Base-by-base conservation (phyloP, 2,329 filamentous ascomycete genomes). In the Penicillium palitans region DNA sequence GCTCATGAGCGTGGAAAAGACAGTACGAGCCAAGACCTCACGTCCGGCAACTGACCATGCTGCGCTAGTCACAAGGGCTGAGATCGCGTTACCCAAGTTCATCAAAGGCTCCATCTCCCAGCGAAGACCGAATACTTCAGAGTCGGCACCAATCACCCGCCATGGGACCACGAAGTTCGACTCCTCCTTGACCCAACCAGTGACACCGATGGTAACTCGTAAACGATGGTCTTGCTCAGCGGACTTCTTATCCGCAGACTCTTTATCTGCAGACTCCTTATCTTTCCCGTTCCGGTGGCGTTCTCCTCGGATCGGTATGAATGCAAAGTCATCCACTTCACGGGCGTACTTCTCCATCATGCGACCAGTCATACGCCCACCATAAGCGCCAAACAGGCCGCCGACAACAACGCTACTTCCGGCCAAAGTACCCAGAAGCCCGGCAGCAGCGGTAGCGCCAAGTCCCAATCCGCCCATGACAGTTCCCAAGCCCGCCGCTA, bases 311-410 rank as follows among this genome's bases (percentile, higher is more conserved):
- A 96, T 80, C 0, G 91, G 90, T 12, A 96, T 76, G 67, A 98
- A 90, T 0, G 86, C 91, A 74, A 97, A 96, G 70, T 98, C 93
- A 67, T 91, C 87, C 17, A 98, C 88, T 63, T 96, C 91, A 65
- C 87, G 87, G 12, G 89, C 84, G 72, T 96, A 96, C n/a, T 88
- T 82, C 63, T 96, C 91, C 82, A 97, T 90, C 81, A 93, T 91
- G 72, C 92, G 88, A 52, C 87, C 86, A 0, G 90, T 90, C 82
- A 96, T 93, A 37, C 88, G 85, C 1, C 88, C 87, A 44, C 90
- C 90, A 70, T 96, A 96, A n/a, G 95, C 90, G 9, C 95, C 95
- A 69, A 98, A 97, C 40, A 98, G 79, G 39, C 89, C 86, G 17
- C 93, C 93, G 31, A 96, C 88, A 42, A 92, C 80, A 17, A 95